Evolutionary conservation across 805 yeast genomes (phyloP), one percentile per base, ranked within the genome.

Genomic region (Suhomyces sp.): DNA sequence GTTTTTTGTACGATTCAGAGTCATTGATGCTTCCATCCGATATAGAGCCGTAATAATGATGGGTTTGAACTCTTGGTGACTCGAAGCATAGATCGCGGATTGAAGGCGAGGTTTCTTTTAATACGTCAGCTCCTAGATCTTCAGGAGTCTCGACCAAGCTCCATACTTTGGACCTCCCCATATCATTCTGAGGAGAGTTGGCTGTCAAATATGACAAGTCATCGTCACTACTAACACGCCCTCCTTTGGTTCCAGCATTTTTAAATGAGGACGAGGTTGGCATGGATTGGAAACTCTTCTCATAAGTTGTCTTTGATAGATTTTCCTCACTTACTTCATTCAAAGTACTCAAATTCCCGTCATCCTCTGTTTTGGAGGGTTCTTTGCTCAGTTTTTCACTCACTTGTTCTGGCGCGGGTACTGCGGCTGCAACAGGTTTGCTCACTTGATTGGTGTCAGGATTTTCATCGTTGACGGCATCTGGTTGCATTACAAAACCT

Each of bases 251-350:
- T 19, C 24, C 44, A 8, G 21, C 21, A n/a, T 25, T 25, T 1
- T 22, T 22, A 10, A 35, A 17, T 21, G 44, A 12, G 15, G n/a
- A 19, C 21, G 20, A 15, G 17, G 22, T 13, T 7, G 47, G 47
- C 15, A 17, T 44, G 9, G 47, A 13, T 25, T 44, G 47, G 4
- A 25, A 27, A 21, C 17, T 29, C 10, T 29, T 45, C 13, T 37
- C 44, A 10, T 12, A 12, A 4, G 45, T 39, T 15, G 24, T 24
- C 44, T 39, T 47, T 21, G 49, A 47, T 15, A 47, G 25, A 25
- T 47, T 47, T n/a, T 48, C 51, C 15, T 48, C 51, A 8, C 46
- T 48, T 3, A 48, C 51, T 27, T 48, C 51, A 17, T 43, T 43
- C 19, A 48, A 39, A 31, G 51, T 48, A 15, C 51, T 43, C 47